phyloP scores from a whole-genome alignment of 2,329 filamentous ascomycete species.

The Penicillium sp. region DNA sequence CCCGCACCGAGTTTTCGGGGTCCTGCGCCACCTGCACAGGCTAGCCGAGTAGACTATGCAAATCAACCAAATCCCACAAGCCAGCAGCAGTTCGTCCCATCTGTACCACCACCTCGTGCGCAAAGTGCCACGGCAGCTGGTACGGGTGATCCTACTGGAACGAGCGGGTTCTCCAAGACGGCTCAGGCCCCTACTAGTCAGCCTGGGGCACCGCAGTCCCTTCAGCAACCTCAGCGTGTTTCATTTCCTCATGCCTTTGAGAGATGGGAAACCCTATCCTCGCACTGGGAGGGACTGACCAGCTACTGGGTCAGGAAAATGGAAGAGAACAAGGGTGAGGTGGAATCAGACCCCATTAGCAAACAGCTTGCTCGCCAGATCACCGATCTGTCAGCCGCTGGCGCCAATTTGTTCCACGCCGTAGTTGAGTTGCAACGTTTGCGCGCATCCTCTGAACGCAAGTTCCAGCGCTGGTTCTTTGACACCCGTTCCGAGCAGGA shows the following conservation, averaged over 20 bases:
- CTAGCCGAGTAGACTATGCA: conserved; percentile 11
- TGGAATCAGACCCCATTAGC: conserved; percentile 77
- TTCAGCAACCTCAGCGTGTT: conserved; percentile 51
- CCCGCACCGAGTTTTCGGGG: conserved; percentile 13
- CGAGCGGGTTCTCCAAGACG: conserved; percentile 24
- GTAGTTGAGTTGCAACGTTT: conserved; percentile 94
- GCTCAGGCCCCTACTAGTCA: conserved; percentile 29
- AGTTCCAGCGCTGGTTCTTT: conserved; percentile 98
- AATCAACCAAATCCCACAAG: conserved; percentile 17
- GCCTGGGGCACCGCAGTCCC: conserved; percentile 28
- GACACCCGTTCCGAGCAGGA: conserved; percentile 89
- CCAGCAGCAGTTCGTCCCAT: conserved; percentile 24
- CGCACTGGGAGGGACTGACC: conserved; percentile 96
- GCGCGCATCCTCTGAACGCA: conserved; percentile 90
- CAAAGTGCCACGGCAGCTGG: conserved; percentile 20
- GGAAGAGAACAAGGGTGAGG: conserved; percentile 84
- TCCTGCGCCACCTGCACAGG: conserved; percentile 6
- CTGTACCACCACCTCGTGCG: conserved; percentile 25
- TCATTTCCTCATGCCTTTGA: conserved; percentile 96
- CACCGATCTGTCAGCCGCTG: conserved; percentile 93
- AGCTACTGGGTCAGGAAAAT: conserved; percentile 95
- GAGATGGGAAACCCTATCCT: conserved; percentile 93
- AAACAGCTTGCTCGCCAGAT: conserved; percentile 91
- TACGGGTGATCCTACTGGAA: conserved; percentile 15
- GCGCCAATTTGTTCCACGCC: conserved; percentile 94